Evolutionary conservation across 306 rosid genomes (phyloP).

Genomic region (Aeschynomene evenia): DNA sequence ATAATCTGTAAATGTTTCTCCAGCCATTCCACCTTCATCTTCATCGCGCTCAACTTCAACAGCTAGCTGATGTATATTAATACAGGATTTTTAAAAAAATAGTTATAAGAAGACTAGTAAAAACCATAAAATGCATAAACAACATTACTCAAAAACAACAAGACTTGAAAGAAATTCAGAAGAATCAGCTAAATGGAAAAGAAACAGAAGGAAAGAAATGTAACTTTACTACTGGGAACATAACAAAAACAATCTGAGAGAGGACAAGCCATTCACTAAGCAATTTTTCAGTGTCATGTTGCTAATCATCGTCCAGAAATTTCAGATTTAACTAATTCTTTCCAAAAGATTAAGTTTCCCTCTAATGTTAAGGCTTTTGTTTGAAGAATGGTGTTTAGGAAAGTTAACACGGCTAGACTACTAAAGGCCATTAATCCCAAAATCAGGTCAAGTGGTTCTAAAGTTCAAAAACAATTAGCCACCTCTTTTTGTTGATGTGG

Average conservation of each 20-base stretch:
- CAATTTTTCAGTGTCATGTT: background rate
- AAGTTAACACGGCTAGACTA: background rate
- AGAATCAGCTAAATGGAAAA: background rate
- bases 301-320: background rate
- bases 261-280: background rate
- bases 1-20: conserved; percentile 97
- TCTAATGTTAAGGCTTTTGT: background rate
- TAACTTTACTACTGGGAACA: background rate
- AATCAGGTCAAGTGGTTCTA: background rate
- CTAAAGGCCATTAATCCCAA: background rate
- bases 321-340: background rate
- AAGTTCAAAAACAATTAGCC: too few relatives aligned
- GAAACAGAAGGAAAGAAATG: background rate
- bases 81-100: background rate
- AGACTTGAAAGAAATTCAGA: background rate
- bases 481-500: too few relatives aligned
- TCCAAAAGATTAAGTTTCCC: background rate
- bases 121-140: background rate
- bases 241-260: background rate
- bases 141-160: background rate
- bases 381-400: background rate
- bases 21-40: conserved; percentile 92
- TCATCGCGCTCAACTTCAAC: conserved; percentile 97
- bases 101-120: background rate
- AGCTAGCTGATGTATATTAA: conserved; percentile 59